Percentiles rank a stretch among this genome's conserved stretches.
Evolutionary conservation across 2,329 filamentous ascomycete species (phyloP).

Genomic region (Fusarium austroafricanum): DNA sequence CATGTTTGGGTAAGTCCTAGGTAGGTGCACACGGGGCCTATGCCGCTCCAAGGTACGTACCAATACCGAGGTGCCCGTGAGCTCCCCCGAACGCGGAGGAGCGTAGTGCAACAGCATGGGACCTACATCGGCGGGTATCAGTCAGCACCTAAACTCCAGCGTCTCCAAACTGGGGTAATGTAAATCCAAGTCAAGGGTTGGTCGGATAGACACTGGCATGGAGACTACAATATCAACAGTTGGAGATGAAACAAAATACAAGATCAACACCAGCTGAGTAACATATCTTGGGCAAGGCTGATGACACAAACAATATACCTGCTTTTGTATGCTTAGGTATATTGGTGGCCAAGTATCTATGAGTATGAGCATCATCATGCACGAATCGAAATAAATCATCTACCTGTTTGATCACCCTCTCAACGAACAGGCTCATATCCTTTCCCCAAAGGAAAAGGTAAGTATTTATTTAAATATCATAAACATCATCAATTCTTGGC

Average conservation of each 20-base stretch:
- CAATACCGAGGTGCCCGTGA: constrained; percentile 16
- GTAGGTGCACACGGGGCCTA: constrained; percentile 20
- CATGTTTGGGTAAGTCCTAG: constrained; percentile 18
- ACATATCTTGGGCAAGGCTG: neutral
- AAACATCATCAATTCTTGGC: constrained; percentile 8
- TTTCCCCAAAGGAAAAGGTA: neutral
- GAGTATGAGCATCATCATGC: neutral
- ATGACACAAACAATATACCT: neutral
- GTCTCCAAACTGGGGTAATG: constrained; percentile 30
- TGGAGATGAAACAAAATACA: constrained; percentile 18
- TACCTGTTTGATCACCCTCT: too few species aligned
- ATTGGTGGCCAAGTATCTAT: neutral
- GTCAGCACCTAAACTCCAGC: neutral
- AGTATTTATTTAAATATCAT: neutral
- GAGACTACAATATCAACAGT: too few species aligned
- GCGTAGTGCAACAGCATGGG: neutral
- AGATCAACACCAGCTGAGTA: constrained; percentile 10
- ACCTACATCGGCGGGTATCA: constrained; percentile 3
- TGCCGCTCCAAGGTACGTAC: constrained; percentile 37
- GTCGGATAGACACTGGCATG: too few species aligned
- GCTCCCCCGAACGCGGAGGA: constrained; percentile 8
- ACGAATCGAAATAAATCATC: neutral
- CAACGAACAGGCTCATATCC: neutral
- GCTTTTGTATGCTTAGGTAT: neutral
- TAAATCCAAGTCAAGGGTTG: constrained; percentile 19